Base-by-base conservation (phyloP, 2,329 filamentous ascomycete genomes). In the Sarocladium strictum region DNA sequence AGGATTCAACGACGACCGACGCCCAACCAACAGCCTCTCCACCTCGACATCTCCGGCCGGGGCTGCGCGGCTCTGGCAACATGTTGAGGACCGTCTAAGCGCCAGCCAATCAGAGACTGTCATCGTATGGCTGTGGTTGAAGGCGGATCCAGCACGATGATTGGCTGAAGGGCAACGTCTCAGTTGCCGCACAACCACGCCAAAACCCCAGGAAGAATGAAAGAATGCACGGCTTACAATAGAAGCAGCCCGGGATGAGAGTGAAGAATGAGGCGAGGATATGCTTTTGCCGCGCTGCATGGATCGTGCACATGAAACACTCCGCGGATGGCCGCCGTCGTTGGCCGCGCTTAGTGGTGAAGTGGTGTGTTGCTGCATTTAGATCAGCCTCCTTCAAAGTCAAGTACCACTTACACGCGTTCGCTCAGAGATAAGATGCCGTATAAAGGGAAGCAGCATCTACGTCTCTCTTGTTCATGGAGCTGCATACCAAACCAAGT, bases 401-500 rank as follows among this genome's bases (percentile, higher is more conserved):
- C 5, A 7, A 7, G 5, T 38, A 21, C 17, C 21, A 27, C 43
- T 49, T 29, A 27, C 43, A 49, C 26, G 43, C 23, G 43, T n/a
- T 12, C 9, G 7, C 24, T 45, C 21, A 24, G 17, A 38, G n/a
- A n/a, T 11, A 17, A 17, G 5, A 27, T 29, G 33, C 29, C 11
- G 33, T 53, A 53, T 53, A 53, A 53, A 53, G 52, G 26, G n/a
- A 43, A 37, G 35, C 35, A 33, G 4, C 35, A n/a, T 29, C 52
- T 32, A 43, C 52, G 37, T 23, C 29, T 41, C 55, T 55, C 58
- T 53, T 54, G 47, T 59, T 55, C 58, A 56, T 47, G 56, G 59
- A 60, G 57, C 60, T 33, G 59, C 59, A 60, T 50, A 55, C 56
- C 60, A 55, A 29, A 50, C 3, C 21, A n/a, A n/a, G n/a, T 56